Evolutionary conservation across 2,329 filamentous ascomycete species (phyloP).

Genomic region (Ceratocystis diversiconidia): DNA sequence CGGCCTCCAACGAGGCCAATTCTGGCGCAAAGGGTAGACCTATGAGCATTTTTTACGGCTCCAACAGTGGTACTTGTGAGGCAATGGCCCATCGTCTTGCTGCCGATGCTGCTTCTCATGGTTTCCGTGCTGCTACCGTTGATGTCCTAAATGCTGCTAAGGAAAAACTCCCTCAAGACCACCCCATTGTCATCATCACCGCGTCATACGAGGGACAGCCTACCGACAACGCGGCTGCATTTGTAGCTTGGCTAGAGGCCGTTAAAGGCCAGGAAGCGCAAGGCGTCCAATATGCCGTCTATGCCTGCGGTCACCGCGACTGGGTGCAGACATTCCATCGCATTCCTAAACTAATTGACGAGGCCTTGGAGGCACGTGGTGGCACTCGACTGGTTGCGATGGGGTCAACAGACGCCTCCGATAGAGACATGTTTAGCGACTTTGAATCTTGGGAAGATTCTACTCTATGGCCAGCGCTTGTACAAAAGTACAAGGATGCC

Average conservation of each 20-base stretch:
- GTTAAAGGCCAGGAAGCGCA: slow-evolving; percentile 38
- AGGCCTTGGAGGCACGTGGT: slow-evolving; percentile 30
- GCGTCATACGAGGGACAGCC: slow-evolving; percentile 63
- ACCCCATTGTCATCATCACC: slow-evolving; percentile 52
- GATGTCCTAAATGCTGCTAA: slow-evolving; percentile 47
- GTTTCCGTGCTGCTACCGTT: slow-evolving; percentile 41
- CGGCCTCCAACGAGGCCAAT: background rate
- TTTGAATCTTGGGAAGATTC: slow-evolving; percentile 55
- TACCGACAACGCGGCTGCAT: slow-evolving; percentile 55
- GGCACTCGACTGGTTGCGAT: slow-evolving; percentile 29
- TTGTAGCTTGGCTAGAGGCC: slow-evolving; percentile 50
- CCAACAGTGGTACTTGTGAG: slow-evolving; percentile 63
- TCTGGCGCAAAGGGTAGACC: slow-evolving; percentile 26
- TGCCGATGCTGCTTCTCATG: slow-evolving; percentile 41
- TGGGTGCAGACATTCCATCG: slow-evolving; percentile 51
- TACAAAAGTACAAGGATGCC: slow-evolving; percentile 34
- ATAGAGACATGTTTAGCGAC: slow-evolving; percentile 51
- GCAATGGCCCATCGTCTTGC: slow-evolving; percentile 50
- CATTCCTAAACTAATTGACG: slow-evolving; percentile 49
- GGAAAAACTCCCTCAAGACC: slow-evolving; percentile 42
- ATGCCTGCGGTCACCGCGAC: slow-evolving; percentile 45
- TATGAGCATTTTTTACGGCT: slow-evolving; percentile 57
- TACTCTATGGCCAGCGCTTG: slow-evolving; percentile 36
- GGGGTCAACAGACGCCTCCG: slow-evolving; percentile 45
- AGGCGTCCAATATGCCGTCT: slow-evolving; percentile 51